phyloP scores from a whole-genome alignment of 208 protist species.

The Angomonas deanei region DNA sequence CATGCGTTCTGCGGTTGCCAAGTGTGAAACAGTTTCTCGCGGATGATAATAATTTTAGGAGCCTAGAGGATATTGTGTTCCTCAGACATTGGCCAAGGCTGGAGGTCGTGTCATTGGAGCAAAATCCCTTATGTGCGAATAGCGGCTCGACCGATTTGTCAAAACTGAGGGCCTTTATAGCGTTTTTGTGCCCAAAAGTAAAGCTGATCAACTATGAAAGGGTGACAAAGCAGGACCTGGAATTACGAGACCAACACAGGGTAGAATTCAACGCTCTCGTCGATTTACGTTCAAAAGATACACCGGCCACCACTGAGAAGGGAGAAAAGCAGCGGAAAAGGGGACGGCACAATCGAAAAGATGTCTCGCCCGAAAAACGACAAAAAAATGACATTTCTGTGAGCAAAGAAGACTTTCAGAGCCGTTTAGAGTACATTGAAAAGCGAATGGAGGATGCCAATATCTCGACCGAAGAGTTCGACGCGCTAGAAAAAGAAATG shows the following conservation, averaged over 20 bases:
- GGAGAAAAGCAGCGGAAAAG: conserved; percentile 70
- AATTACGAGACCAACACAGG: conserved; percentile 13
- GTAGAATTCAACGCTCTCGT: conserved; percentile 46
- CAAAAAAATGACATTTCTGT: conserved; percentile 4
- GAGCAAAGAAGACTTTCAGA: conserved; percentile 32
- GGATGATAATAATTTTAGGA: conserved; percentile 59
- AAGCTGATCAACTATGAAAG: conserved; percentile 83
- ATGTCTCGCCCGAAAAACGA: conserved; percentile 3
- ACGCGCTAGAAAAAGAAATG: conserved; percentile 69
- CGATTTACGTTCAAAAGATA: conserved; percentile 15
- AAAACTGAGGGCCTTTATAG: conserved; percentile 71
- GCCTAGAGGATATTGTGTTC: conserved; percentile 57
- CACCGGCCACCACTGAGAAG: conserved; percentile 1
- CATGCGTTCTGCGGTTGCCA: conserved; percentile 65
- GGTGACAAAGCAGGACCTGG: conserved; percentile 54
- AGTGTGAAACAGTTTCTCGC: conserved; percentile 70
- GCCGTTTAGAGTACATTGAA: conserved; percentile 55
- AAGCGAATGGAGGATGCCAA: conserved; percentile 61
- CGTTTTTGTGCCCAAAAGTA: conserved; percentile 73
- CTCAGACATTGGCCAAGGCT: conserved; percentile 67
- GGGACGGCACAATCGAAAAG: conserved; percentile 57
- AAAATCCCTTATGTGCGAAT: conserved; percentile 54
- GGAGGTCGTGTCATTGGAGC: conserved; percentile 62
- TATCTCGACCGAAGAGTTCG: conserved; percentile 67
- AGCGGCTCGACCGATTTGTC: conserved; percentile 20